Evolutionary conservation across 208 protist genomes (phyloP).

Genomic region (Acanthamoeba polyphaga): DNA sequence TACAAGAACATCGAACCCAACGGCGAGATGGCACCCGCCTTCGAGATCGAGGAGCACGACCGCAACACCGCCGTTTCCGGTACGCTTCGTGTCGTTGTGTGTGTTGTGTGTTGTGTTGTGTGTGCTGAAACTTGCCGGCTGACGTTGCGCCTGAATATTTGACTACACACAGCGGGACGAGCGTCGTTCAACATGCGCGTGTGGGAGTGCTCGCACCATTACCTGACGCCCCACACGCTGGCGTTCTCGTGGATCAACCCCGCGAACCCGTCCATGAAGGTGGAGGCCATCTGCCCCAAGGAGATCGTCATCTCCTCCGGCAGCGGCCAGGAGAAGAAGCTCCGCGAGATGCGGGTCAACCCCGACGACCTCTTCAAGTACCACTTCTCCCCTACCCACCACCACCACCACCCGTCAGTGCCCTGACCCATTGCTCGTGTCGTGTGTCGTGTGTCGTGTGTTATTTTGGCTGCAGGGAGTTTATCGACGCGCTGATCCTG

Average conservation of each 20-base stretch:
- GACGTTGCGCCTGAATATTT: too few species aligned
- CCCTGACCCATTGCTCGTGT: too few species aligned
- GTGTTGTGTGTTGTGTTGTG: not conserved
- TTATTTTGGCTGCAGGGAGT: not conserved
- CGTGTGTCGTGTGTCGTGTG: too few species aligned
- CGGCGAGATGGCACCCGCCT: not conserved
- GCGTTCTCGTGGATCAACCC: constrained; percentile 39
- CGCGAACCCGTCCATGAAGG: constrained; percentile 8
- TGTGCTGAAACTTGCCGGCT: too few species aligned
- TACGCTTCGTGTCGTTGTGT: not conserved
- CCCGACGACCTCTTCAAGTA: not conserved
- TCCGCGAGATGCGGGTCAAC: constrained; percentile 15
- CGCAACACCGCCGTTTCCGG: constrained; percentile 1
- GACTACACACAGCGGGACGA: too few species aligned
- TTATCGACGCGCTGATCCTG: constrained; percentile 44
- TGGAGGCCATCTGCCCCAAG: constrained; percentile 46
- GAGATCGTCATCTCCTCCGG: constrained; percentile 43
- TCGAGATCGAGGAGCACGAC: constrained; percentile 53
- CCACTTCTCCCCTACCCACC: too few species aligned
- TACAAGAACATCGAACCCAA: constrained; percentile 50
- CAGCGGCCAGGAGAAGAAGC: constrained; percentile 48
- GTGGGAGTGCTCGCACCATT: too few species aligned
- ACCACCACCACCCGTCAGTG: too few species aligned
- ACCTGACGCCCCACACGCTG: not conserved
- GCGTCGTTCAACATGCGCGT: too few species aligned